A percentile compares a stretch with the other conserved stretches of the same genome.
phyloP scores from a whole-genome alignment of 495 filamentous ascomycete species.

The Xanthoparmelia taractica region DNA sequence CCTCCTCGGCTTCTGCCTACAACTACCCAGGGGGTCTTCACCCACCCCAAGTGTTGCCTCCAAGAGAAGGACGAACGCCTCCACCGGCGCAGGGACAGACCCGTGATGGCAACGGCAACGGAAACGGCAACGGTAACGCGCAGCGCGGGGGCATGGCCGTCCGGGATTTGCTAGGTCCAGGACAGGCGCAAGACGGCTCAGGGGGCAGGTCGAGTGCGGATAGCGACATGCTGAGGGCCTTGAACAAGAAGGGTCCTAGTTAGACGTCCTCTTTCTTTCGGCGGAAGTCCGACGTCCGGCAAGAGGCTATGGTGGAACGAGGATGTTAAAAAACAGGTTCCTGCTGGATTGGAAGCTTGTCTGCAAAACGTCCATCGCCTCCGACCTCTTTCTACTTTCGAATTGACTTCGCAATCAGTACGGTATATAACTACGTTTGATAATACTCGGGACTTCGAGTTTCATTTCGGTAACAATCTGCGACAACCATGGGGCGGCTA shows the following conservation, averaged over 20 bases:
- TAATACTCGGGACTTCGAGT: constrained; percentile 2
- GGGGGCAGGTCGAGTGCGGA: constrained; percentile 46
- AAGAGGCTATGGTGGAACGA: neutral
- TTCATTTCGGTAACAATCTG: constrained; percentile 7
- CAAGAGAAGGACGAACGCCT: constrained; percentile 32
- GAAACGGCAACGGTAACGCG: constrained; percentile 27
- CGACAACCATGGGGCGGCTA: constrained; percentile 12
- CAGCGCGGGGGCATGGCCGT: constrained; percentile 45
- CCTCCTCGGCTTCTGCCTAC: constrained; percentile 39
- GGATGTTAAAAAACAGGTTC: neutral
- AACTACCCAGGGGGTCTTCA: constrained; percentile 30
- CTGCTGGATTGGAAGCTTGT: constrained; percentile 9
- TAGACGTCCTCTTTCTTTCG: neutral
- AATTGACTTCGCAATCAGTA: neutral
- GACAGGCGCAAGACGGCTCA: constrained; percentile 36
- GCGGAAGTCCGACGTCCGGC: neutral
- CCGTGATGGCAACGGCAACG: constrained; percentile 27
- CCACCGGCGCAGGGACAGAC: constrained; percentile 36
- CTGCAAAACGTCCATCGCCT: neutral
- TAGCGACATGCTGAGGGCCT: constrained; percentile 49
- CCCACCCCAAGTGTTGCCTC: constrained; percentile 29
- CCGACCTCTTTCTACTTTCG: neutral
- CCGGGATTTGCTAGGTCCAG: constrained; percentile 43
- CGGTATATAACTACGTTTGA: neutral
- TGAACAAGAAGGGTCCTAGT: constrained; percentile 36